Conservation (phyloP, 768 basidiomycete genomes). For the Lepiota brunneoincarnata region DNA sequence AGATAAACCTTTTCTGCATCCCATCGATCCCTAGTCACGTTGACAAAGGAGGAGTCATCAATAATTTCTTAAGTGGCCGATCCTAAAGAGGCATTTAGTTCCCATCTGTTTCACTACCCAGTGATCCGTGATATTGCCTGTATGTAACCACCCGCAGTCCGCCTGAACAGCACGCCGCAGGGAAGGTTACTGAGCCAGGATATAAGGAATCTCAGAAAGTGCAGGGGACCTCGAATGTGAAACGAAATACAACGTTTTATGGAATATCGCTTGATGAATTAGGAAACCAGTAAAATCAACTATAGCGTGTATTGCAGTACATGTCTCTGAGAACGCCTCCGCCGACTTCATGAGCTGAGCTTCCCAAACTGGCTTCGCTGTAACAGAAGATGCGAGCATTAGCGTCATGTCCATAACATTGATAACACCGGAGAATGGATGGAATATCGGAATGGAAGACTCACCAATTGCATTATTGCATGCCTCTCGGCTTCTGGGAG, state of each 20-base stretch:
- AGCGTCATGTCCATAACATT: neutral
- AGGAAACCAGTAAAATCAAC: neutral
- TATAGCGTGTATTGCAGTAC: neutral
- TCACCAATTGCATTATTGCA: slow-evolving; percentile 80
- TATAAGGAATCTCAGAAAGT: neutral
- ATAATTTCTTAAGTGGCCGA: neutral
- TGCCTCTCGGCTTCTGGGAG: slow-evolving; percentile 76
- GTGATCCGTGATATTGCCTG: neutral
- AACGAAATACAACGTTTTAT: neutral
- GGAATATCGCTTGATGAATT: too few species aligned
- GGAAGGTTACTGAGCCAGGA: neutral
- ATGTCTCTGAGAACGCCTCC: neutral
- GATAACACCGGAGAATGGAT: neutral
- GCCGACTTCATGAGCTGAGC: neutral
- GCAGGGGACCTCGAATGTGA: neutral
- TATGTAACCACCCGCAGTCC: neutral
- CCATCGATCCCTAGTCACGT: slow-evolving; percentile 11
- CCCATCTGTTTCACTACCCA: too few species aligned
- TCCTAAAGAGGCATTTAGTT: neutral
- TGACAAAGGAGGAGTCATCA: neutral
- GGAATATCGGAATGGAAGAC: slow-evolving; percentile 13
- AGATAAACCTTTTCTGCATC: slow-evolving; percentile 10
- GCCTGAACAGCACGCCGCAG: neutral
- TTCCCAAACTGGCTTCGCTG: slow-evolving; percentile 10
- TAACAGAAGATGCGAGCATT: neutral